Conservation (phyloP, 192 early-diverging fungal genomes). For the Coemansia sp. region DNA sequence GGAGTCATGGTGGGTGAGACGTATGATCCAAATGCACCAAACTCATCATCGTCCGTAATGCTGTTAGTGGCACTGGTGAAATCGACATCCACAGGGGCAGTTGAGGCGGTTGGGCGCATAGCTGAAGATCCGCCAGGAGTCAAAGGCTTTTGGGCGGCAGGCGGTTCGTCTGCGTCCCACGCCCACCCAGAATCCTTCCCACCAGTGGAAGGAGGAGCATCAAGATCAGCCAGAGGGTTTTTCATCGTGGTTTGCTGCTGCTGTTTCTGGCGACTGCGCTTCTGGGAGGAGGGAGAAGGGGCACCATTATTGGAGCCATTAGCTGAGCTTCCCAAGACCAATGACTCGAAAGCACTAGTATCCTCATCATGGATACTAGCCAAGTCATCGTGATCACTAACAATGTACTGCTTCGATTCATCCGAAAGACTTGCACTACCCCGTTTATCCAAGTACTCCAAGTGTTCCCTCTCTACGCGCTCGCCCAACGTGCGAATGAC, state of each 20-base stretch:
- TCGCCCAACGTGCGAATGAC: slow-evolving; percentile 58
- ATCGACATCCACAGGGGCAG: slow-evolving; percentile 16
- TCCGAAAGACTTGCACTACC: too few species aligned
- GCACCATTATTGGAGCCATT: not conserved
- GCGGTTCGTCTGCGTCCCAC: slow-evolving; percentile 31
- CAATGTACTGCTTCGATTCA: slow-evolving; percentile 54
- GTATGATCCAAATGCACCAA: slow-evolving; percentile 29
- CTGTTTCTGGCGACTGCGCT: not conserved
- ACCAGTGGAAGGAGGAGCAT: slow-evolving; percentile 1
- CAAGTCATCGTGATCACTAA: not conserved
- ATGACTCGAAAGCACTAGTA: slow-evolving; percentile 1
- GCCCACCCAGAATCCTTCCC: slow-evolving; percentile 20
- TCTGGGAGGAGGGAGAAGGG: not conserved
- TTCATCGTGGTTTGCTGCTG: not conserved
- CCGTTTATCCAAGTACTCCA: slow-evolving; percentile 61
- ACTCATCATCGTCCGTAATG: slow-evolving; percentile 14
- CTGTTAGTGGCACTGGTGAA: too few species aligned
- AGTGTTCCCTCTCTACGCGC: slow-evolving; percentile 62
- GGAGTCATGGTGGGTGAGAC: slow-evolving; percentile 5
- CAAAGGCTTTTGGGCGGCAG: not conserved
- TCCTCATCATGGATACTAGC: not conserved
- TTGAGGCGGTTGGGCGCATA: not conserved
- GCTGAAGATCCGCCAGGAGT: not conserved
- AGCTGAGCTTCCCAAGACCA: slow-evolving; percentile 9
- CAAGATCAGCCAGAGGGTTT: slow-evolving; percentile 17